Conservation (phyloP, 345 rosid species). For the Syzygium aromaticum region DNA sequence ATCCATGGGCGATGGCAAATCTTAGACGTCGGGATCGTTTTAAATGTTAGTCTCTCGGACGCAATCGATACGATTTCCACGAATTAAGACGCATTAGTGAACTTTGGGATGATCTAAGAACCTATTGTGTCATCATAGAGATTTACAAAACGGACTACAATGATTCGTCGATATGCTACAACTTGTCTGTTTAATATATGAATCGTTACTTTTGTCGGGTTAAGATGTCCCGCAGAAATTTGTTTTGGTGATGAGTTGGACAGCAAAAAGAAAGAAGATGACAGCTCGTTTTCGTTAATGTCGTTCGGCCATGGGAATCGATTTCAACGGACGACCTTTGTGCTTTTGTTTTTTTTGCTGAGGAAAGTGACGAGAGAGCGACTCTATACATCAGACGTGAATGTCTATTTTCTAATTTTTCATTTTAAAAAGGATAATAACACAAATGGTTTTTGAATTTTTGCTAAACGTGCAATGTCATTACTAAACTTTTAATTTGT, state of each 20-base stretch:
- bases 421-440: too few relatives aligned
- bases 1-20: not conserved
- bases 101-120: not conserved
- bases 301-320: not conserved
- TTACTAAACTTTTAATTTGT: too few relatives aligned
- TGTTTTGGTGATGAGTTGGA: not conserved
- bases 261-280: not conserved
- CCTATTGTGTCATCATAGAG: not conserved
- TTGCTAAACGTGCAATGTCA: too few relatives aligned
- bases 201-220: not conserved
- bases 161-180: too few relatives aligned
- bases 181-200: not conserved
- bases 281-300: not conserved
- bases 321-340: not conserved
- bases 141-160: not conserved
- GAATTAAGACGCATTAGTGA: not conserved
- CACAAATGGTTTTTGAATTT: too few relatives aligned
- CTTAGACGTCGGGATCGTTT: not conserved
- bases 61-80: not conserved
- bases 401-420: not conserved
- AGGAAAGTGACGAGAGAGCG: not conserved
- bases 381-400: not conserved
- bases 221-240: not conserved
- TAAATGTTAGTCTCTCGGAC: not conserved
- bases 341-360: not conserved